Evolutionary conservation across 1,284 basidiomycete species (phyloP).

Genomic region (Phellopilus nigrolimitatus): DNA sequence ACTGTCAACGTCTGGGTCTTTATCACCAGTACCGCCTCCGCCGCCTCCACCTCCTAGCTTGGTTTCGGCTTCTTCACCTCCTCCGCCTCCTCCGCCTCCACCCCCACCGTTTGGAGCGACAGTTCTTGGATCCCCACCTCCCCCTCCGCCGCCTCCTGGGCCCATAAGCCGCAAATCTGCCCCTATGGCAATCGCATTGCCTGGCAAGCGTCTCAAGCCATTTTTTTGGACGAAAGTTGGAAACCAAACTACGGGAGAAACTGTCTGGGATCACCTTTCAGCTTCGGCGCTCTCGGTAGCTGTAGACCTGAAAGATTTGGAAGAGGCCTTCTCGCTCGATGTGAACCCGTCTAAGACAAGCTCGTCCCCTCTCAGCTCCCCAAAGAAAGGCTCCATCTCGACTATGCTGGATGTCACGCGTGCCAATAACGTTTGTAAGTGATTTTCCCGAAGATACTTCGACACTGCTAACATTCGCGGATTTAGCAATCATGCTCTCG

Average conservation of each 20-base stretch:
- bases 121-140: constrained; percentile 21
- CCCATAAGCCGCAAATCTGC: constrained; percentile 24
- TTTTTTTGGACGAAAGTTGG: constrained; percentile 89
- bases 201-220: constrained; percentile 67
- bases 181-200: constrained; percentile 30
- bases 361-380: constrained; percentile 34
- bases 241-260: constrained; percentile 39
- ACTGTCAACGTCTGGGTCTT: constrained; percentile 17
- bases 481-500: constrained; percentile 78
- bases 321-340: constrained; percentile 69
- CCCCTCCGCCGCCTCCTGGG: constrained; percentile 27
- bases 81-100: constrained; percentile 30
- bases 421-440: constrained; percentile 79
- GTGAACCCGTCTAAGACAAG: constrained; percentile 38
- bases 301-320: constrained; percentile 68
- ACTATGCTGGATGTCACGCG: constrained; percentile 76
- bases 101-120: constrained; percentile 15
- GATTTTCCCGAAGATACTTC: not conserved
- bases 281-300: constrained; percentile 29
- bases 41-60: constrained; percentile 28
- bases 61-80: constrained; percentile 31
- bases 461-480: not conserved
- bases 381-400: constrained; percentile 55
- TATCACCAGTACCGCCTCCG: constrained; percentile 23
- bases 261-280: constrained; percentile 68